Evolutionary conservation across 2,329 filamentous ascomycete species (phyloP).

Genomic region (Drechslerella dactyloides): DNA sequence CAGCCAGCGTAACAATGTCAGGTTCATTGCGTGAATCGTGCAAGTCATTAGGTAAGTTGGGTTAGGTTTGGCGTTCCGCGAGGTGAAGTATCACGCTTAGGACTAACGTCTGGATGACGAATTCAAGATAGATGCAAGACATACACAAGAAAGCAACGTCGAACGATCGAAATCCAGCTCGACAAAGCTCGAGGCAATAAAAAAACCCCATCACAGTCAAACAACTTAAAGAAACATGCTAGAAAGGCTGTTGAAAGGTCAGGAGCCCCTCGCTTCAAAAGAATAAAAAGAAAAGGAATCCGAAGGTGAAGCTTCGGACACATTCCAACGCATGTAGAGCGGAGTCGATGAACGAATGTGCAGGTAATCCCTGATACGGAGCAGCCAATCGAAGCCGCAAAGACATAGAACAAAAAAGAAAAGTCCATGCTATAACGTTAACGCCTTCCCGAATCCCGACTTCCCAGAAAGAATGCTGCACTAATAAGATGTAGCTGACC

Average conservation of each 20-base stretch:
- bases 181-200: not conserved
- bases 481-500: not conserved
- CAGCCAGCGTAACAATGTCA: not conserved
- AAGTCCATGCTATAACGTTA: not conserved
- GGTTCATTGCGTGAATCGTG: not conserved
- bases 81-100: not conserved
- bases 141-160: not conserved
- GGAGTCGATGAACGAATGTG: not conserved
- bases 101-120: not conserved
- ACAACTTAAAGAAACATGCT: not conserved
- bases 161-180: constrained; percentile 1
- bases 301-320: not conserved
- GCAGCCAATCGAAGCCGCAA: constrained; percentile 1
- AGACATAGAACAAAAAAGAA: not conserved
- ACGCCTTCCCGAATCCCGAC: not conserved
- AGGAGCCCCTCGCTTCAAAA: too few species aligned
- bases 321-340: not conserved
- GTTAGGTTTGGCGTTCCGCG: not conserved
- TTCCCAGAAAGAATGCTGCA: not conserved
- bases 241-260: too few species aligned
- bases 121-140: not conserved
- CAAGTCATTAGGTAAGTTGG: not conserved
- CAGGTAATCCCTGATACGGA: not conserved
- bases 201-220: not conserved
- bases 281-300: not conserved